phyloP scores from a whole-genome alignment of 169 alveolate species.

The Plasmodium yoelii region DNA sequence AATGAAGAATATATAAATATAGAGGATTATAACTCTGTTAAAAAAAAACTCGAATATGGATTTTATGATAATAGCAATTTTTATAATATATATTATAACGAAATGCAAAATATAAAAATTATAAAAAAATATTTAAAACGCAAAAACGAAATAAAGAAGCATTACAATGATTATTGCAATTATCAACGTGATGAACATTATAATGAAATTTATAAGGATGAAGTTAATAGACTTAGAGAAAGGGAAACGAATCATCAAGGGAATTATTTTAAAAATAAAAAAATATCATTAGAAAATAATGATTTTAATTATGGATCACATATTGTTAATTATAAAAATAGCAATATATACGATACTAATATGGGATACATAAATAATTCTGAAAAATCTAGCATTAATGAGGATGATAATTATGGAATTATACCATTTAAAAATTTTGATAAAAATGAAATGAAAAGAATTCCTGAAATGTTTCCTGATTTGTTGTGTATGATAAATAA shows the following conservation, averaged over 20 bases:
- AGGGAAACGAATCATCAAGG: not conserved
- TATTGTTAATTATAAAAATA: not conserved
- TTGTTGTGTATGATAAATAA: slow-evolving; percentile 20
- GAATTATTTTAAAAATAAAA: not conserved
- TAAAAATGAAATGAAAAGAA: not conserved
- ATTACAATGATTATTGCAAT: not conserved
- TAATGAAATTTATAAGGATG: not conserved
- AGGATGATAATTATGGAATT: not conserved
- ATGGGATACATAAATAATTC: not conserved
- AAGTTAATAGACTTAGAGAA: not conserved
- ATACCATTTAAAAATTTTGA: not conserved
- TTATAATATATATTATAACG: slow-evolving; percentile 53
- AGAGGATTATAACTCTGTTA: not conserved
- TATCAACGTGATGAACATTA: not conserved
- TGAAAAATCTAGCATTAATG: not conserved
- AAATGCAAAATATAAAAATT: slow-evolving; percentile 24
- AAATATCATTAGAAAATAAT: not conserved
- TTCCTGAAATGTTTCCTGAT: not conserved
- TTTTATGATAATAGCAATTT: slow-evolving; percentile 66
- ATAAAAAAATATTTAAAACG: slow-evolving; percentile 2
- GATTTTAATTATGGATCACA: no score
- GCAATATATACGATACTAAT: not conserved
- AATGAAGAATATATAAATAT: not conserved
- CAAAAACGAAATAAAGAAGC: not conserved
- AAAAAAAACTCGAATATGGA: slow-evolving; percentile 24